Evolutionary conservation across 2,329 filamentous ascomycete genomes (phyloP).

Genomic region (Clarireedia homoeocarpa): DNA sequence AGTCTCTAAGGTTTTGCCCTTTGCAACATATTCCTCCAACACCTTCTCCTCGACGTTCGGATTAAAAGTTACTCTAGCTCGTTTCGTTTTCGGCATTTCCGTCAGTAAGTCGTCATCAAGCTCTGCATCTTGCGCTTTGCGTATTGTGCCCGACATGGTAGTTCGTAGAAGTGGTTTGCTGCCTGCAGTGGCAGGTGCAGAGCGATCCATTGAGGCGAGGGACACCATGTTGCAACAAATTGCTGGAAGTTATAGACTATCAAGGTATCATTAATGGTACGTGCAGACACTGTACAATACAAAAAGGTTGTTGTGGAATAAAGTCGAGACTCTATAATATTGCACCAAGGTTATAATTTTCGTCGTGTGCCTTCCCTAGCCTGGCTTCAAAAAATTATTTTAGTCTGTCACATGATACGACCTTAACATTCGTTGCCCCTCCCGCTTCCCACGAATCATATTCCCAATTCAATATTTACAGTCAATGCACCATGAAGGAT

Average conservation of each 20-base stretch:
- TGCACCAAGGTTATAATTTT: neutral
- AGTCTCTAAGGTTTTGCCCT: conserved; percentile 21
- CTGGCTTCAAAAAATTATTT: conserved; percentile 2
- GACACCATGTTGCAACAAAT: conserved; percentile 4
- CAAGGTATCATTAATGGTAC: conserved; percentile 3
- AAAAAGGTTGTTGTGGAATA: neutral
- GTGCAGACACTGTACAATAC: neutral
- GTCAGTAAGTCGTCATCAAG: conserved; percentile 20
- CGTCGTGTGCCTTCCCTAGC: conserved; percentile 4
- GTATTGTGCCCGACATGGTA: conserved; percentile 22
- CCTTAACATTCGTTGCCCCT: neutral
- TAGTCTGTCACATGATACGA: neutral
- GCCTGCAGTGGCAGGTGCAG: neutral
- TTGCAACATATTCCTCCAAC: conserved; percentile 22
- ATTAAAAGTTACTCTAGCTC: conserved; percentile 27
- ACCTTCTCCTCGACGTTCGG: conserved; percentile 29
- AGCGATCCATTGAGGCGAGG: conserved; percentile 1
- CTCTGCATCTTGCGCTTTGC: conserved; percentile 24
- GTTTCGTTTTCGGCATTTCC: conserved; percentile 24
- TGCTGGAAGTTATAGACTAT: neutral
- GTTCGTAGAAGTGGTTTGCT: conserved; percentile 26
- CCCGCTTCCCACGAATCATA: neutral
- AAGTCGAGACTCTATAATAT: neutral
- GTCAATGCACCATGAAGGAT: too few relatives aligned
- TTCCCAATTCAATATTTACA: neutral